Conservation (phyloP, 805 yeast genomes). For the Ogataea naganishii region DNA sequence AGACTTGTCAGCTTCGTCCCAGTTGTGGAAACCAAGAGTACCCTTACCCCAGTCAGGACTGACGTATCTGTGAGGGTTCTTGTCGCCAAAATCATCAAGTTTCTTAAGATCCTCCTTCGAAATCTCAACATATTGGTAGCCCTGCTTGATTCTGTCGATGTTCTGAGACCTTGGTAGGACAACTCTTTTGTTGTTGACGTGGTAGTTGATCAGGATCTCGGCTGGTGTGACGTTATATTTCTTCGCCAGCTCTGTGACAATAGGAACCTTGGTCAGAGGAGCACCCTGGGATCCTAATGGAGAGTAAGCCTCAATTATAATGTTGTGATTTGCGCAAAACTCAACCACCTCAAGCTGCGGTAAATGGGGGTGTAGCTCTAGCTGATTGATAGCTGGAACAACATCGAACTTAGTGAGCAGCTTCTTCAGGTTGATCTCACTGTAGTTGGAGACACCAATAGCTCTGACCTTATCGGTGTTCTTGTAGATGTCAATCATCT, state of each 20-base stretch:
- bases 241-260: conserved; percentile 43
- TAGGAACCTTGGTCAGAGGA: conserved; percentile 46
- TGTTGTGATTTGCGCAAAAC: conserved; percentile 27
- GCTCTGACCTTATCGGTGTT: conserved; percentile 39
- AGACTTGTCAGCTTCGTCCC: conserved; percentile 9
- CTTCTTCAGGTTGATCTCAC: conserved; percentile 28
- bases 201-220: conserved; percentile 56
- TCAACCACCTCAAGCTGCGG: conserved; percentile 31
- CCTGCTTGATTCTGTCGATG: conserved; percentile 44
- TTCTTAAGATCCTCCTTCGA: conserved; percentile 26
- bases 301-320: conserved; percentile 44
- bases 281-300: conserved; percentile 64
- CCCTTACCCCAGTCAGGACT: conserved; percentile 21
- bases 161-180: conserved; percentile 68
- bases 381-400: conserved; percentile 48
- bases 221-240: conserved; percentile 45
- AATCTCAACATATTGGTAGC: conserved; percentile 26
- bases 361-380: conserved; percentile 41
- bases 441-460: conserved; percentile 53
- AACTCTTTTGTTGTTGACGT: conserved; percentile 50
- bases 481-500: conserved; percentile 63
- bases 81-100: conserved; percentile 21
- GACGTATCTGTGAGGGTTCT: conserved; percentile 24
- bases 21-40: conserved; percentile 25
- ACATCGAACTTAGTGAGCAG: conserved; percentile 34